Evolutionary conservation across 106 monocot genomes (phyloP), one percentile per base, ranked within the genome.

Genomic region (Narthecium ossifragum): DNA sequence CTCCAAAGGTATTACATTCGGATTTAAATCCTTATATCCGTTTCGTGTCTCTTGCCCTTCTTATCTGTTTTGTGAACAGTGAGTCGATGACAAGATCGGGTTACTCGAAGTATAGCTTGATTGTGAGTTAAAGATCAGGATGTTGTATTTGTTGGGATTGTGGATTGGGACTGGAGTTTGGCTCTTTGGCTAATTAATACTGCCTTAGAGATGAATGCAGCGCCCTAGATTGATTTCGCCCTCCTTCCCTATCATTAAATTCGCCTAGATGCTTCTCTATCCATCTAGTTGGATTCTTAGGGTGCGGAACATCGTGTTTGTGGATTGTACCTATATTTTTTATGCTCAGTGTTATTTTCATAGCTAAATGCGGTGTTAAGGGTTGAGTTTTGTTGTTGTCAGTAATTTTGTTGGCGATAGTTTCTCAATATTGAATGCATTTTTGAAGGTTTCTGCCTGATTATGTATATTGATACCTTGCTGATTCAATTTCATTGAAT

Each of bases 1-100:
- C 67, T 82, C 78, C 48, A 88, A 88, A 68, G 72, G 86, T 86
- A 39, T 33, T n/a, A 46, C 32, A 6, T 33, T 45, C 36, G 59
- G 26, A 9, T 6, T 33, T 21, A 13, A n/a, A 2, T 46, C 2
- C 17, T 50, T 37, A 15, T 39, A 11, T 17, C 24, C 12, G 7
- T 28, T 13, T 5, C 2, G 34, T n/a, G 34, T 6, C 8, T 13
- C 40, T 31, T 41, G 22, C 18, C 23, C 8, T 45, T 17, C 3
- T 39, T n/a, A 8, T 25, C 5, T 26, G 2, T 23, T 26, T 32
- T 62, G 24, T 22, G 9, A 18, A 34, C 34, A 24, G 36, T 11
- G 27, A 38, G 15, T 26, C 0, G 17, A n/a, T 34, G 20, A 21
- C 9, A 13, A 24, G 49, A 63, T 63, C 7, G 36, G 11, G 36